Evolutionary conservation across 2,329 filamentous ascomycete species (phyloP).

Genomic region (Diaporthe sp.): DNA sequence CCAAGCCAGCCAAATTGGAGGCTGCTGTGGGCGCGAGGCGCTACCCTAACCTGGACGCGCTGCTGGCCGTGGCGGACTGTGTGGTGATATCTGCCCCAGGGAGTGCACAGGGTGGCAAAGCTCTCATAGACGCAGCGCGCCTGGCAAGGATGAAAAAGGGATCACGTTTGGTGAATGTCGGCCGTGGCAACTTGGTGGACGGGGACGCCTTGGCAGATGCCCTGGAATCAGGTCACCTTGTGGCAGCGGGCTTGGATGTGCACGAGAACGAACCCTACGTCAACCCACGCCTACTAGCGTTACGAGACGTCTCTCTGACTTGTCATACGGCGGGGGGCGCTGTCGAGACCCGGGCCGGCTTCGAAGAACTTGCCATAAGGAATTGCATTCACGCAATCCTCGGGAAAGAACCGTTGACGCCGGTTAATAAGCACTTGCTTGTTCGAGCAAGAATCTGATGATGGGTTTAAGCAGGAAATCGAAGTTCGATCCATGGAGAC

Average conservation of each 20-base stretch:
- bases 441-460: slow-evolving; percentile 46
- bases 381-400: slow-evolving; percentile 65
- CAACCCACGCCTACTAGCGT: slow-evolving; percentile 52
- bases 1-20: slow-evolving; percentile 58
- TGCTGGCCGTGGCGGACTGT: slow-evolving; percentile 63
- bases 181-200: slow-evolving; percentile 66
- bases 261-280: slow-evolving; percentile 65
- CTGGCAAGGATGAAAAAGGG: slow-evolving; percentile 65
- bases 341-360: slow-evolving; percentile 66
- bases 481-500: not conserved
- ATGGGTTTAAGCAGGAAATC: not conserved
- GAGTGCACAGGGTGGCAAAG: slow-evolving; percentile 54
- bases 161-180: slow-evolving; percentile 67
- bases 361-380: slow-evolving; percentile 67
- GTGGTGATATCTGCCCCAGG: slow-evolving; percentile 65
- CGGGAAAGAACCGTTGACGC: slow-evolving; percentile 60
- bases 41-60: slow-evolving; percentile 58
- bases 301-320: slow-evolving; percentile 59
- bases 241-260: slow-evolving; percentile 65
- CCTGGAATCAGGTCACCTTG: slow-evolving; percentile 60
- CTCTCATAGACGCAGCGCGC: slow-evolving; percentile 56
- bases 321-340: slow-evolving; percentile 69
- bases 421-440: slow-evolving; percentile 65
- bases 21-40: slow-evolving; percentile 56
- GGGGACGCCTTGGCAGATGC: slow-evolving; percentile 63